Base-by-base conservation (phyloP, 768 basidiomycete genomes). In the Lentinula guzmanii region DNA sequence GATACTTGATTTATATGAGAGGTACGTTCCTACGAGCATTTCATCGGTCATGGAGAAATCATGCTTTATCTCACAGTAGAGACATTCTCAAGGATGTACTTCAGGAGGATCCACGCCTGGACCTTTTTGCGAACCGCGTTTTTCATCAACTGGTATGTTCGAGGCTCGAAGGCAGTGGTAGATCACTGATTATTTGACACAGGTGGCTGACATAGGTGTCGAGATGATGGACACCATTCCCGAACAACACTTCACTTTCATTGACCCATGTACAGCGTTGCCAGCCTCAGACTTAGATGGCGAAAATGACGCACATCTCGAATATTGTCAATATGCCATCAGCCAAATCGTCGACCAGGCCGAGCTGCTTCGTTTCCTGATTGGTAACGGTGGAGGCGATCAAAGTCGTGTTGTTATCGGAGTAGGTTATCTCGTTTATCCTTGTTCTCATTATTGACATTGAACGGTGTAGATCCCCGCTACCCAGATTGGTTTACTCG, bases 201-300 rank as follows among this genome's bases (percentile, higher is more conserved):
- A 59, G 58, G 31, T 59, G 31, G 58, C 50, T 13, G 58, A 59
- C 33, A 7, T 59, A 37, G 58, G 58, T 33, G 18, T 35, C 33
- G 24, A 3, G 8, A 21, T 50, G 34, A 48, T 59, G 58, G 58
- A 59, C 8, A 1, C 9, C 7, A 16, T 50, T 24, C 9, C 41
- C 3, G 58, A 33, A 18, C 48, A 34, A 15, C 58, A 59, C 35
- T 59, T 59, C 45, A 59, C 58, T 37, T 48, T 48, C 33, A 50
- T 51, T 7, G 58, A 59, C 21, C 58, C 58, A 13, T 28, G 13
- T 3, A 21, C 13, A 15, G 41, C 41, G 5, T 42, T 45, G 31
- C 24, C 11, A 21, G 13, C 21, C 13, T 15, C n/a, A 18, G 24
- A 37, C 4, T 42, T 5, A 13, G 18, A 28, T 10, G 6, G n/a